Evolutionary conservation across 2,329 filamentous ascomycete species (phyloP), one percentile per base, ranked within the genome.

Genomic region (Dothideomycetidae sp.): DNA sequence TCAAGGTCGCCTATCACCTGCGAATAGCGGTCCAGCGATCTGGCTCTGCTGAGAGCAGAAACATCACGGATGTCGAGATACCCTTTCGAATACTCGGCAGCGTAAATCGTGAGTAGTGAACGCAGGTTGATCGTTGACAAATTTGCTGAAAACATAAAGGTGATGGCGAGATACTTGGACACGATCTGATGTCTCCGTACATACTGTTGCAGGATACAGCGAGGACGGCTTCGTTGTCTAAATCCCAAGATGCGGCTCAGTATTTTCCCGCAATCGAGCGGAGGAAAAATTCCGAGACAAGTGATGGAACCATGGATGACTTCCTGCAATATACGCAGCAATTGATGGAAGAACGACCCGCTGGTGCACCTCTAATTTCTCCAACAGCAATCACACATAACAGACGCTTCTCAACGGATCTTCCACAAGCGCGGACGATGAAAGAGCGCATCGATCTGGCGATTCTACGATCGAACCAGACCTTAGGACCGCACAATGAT

Each of bases 141-240:
- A 26, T 10, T 36, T 33, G 33, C 50, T 59, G 44, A 57, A 21
- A 17, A 5, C 58, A 44, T 31, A 7, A 36, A 73, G 67, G 56
- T 42, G 73, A 84, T 48, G 88, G 88, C 45, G 83, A 93, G 50
- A 79, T 93, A 21, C 69, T 94, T 10, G 84, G 85, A 1, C 88
- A 98, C 56, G 88, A 98, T 56, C 66, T 98, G 10, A 93, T 94
- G 79, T 80, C 76, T 28, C 90, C 90, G 0, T 93, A 96, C 53
- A 81, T 96, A 18, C 67, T 96, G 37, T 68, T 96, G 31, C 78
- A 77, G 39, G 88, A 96, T 50, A 73, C 82, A 55, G 88, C 90
- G 2, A 70, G 71, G 40, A 57, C 63, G 39, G 46, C 54, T 29
- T 54, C 46, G 42, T 39, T 73, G 50, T 42, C 54, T 35, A 17